A percentile compares a stretch with the other conserved stretches of the same genome.
Evolutionary conservation across 2,329 filamentous ascomycete species (phyloP).

Genomic region (Rutstroemia sydowiana): DNA sequence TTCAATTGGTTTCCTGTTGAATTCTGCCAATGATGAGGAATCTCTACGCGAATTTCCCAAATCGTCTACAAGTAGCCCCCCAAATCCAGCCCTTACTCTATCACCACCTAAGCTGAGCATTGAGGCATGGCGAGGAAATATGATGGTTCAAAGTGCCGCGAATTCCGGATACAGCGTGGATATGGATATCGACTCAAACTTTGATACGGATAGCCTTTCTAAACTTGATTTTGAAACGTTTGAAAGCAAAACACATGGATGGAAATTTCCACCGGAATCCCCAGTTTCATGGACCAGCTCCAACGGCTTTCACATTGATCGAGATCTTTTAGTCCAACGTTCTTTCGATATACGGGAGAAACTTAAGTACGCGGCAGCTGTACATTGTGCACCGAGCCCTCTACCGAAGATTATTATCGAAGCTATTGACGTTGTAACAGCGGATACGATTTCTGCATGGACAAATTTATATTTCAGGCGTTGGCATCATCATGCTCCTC

Average conservation of each 20-base stretch:
- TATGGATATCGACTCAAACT: slow-evolving; percentile 15
- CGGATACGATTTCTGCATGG: slow-evolving; percentile 20
- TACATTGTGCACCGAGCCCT: slow-evolving; percentile 16
- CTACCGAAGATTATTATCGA: slow-evolving; percentile 22
- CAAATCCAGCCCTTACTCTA: slow-evolving; percentile 8
- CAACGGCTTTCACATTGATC: slow-evolving; percentile 16
- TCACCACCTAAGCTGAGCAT: slow-evolving; percentile 7
- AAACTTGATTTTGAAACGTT: slow-evolving; percentile 26
- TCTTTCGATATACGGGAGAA: slow-evolving; percentile 26
- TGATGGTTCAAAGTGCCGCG: not conserved
- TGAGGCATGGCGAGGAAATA: slow-evolving; percentile 7
- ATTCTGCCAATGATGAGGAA: slow-evolving; percentile 24
- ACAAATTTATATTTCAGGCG: slow-evolving; percentile 28
- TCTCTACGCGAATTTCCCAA: slow-evolving; percentile 27
- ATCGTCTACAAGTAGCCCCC: slow-evolving; percentile 20
- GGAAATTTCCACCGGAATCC: slow-evolving; percentile 21
- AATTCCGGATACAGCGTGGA: slow-evolving; percentile 10
- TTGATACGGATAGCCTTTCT: slow-evolving; percentile 17
- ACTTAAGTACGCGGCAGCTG: slow-evolving; percentile 22
- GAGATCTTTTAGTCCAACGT: slow-evolving; percentile 20
- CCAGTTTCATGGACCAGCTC: slow-evolving; percentile 18
- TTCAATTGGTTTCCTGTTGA: slow-evolving; percentile 29
- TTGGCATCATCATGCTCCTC: slow-evolving; percentile 29
- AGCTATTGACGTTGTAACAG: slow-evolving; percentile 24
- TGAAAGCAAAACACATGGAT: slow-evolving; percentile 21